Evolutionary conservation across 2,329 filamentous ascomycete species (phyloP), one percentile per base, ranked within the genome.

Genomic region (Colletotrichum tropicicola): DNA sequence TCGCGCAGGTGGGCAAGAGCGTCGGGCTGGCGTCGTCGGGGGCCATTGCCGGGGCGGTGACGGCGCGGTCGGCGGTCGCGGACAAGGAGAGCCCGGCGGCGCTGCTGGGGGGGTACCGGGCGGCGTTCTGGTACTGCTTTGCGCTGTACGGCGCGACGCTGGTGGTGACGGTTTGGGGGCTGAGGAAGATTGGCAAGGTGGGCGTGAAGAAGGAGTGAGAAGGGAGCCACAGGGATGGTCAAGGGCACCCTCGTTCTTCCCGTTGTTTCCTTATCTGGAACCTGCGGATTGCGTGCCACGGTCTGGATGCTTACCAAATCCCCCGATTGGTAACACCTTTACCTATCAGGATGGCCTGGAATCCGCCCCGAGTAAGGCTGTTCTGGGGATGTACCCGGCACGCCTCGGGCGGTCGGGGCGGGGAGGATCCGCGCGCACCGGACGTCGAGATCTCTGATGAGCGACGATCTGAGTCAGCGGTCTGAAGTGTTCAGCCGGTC

Each of bases 1-100:
- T 86, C 2, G 80, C 81, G 0, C 86, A 89, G 59, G 85, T 90
- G 59, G 88, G 87, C 0, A 85, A 79, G 12, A 80, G 82, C 0
- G 75, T 88, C 0, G 85, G 85, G 0, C 69, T 88, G 6, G 83
- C 84, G 5, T 72, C 85, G 3, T 81, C 82, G 9, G 82, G 82
- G 8, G 80, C 83, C 0, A 82, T 87, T 21, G 77, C 81, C 2
- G 74, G 77, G 0, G 77, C 77, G 3, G 79, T 85, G 0, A 83
- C 82, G 1, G 75, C 80, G 17, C 73, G 79, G 12, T 77, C 75
- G 4, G 63, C 65, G 0, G 67, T 71, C 4, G 70, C 68, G 15
- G 60, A 68, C 0, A 67, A 69, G 1, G 70, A 68, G 57, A 62
- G 53, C 53, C 58, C 54, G 1, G 68, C 74, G 6, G 78, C 79